Percentiles rank a stretch among this genome's conserved stretches.
phyloP scores from a whole-genome alignment of 1,284 basidiomycete genomes.

The Thecaphora frezii region DNA sequence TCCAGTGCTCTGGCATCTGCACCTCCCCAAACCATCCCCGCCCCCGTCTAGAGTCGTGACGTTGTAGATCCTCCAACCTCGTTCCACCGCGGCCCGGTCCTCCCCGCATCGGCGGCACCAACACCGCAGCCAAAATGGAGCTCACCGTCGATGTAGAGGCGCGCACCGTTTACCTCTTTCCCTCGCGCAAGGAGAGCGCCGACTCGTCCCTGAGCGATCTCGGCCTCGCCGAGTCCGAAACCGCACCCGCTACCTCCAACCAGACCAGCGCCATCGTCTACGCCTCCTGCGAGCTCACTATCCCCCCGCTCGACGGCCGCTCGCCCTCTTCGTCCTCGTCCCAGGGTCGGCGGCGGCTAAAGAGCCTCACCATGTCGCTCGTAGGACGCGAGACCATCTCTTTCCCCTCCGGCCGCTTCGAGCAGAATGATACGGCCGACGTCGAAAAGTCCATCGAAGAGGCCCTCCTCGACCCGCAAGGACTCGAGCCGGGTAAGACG shows the following conservation, averaged over 20 bases:
- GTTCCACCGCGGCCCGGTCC: no score
- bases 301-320: conserved; percentile 7
- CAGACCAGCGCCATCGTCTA: conserved; percentile 18
- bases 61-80: no score
- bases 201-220: not conserved
- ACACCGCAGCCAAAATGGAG: conserved; percentile 6
- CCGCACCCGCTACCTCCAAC: conserved; percentile 11
- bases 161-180: conserved; percentile 26
- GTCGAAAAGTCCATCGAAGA: conserved; percentile 16
- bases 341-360: conserved; percentile 14
- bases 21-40: no score
- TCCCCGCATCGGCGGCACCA: no score
- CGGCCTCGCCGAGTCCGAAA: not conserved
- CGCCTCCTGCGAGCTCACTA: conserved; percentile 15
- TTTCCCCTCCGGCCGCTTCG: conserved; percentile 21
- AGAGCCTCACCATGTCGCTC: conserved; percentile 19
- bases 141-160: conserved; percentile 22
- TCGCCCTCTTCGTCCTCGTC: conserved; percentile 5
- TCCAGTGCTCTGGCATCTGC: no score
- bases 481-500: conserved; percentile 16
- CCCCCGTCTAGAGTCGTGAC: no score
- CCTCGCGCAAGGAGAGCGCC: conserved; percentile 9
- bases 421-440: conserved; percentile 6
- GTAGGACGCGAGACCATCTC: conserved; percentile 13
- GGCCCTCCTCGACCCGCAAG: conserved; percentile 6